Evolutionary conservation across 495 filamentous ascomycete species (phyloP).

Genomic region (Chaetomidium leptoderma): DNA sequence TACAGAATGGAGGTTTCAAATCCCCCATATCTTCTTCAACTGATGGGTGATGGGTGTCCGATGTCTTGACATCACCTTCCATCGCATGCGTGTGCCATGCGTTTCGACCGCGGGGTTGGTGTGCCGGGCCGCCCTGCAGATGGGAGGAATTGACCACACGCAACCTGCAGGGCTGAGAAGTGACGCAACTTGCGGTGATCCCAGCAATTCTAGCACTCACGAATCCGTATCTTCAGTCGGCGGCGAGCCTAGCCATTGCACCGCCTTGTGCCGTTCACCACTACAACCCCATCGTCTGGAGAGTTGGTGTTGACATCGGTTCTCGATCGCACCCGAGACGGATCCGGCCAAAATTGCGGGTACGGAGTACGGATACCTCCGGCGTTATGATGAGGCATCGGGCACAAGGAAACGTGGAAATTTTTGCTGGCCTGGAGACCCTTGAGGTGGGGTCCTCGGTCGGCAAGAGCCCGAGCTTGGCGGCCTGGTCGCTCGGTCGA

Average conservation of each 20-base stretch:
- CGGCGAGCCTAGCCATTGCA: background rate
- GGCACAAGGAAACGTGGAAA: slow-evolving; percentile 23
- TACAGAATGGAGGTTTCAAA: too few species aligned
- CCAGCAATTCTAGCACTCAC: background rate
- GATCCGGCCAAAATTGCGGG: slow-evolving; percentile 1
- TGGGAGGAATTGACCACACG: background rate
- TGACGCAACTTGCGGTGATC: slow-evolving; percentile 16
- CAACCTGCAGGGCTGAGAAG: slow-evolving; percentile 16
- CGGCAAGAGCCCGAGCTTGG: slow-evolving; percentile 22
- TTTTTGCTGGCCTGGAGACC: slow-evolving; percentile 37
- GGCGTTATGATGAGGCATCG: background rate
- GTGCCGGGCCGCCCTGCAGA: background rate
- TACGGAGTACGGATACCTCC: too few species aligned
- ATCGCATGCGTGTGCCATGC: background rate
- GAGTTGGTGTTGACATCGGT: background rate
- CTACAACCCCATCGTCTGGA: background rate
- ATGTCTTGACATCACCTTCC: background rate
- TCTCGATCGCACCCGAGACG: slow-evolving; percentile 9
- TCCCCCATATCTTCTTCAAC: too few species aligned
- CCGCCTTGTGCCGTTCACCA: background rate
- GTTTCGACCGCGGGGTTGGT: slow-evolving; percentile 7
- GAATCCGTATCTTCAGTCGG: background rate
- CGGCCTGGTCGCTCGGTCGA: slow-evolving; percentile 24
- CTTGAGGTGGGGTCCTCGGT: slow-evolving; percentile 23
- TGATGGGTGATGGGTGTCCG: background rate